Conservation (phyloP, 345 rosid species). For the Brassica juncea region DNA sequence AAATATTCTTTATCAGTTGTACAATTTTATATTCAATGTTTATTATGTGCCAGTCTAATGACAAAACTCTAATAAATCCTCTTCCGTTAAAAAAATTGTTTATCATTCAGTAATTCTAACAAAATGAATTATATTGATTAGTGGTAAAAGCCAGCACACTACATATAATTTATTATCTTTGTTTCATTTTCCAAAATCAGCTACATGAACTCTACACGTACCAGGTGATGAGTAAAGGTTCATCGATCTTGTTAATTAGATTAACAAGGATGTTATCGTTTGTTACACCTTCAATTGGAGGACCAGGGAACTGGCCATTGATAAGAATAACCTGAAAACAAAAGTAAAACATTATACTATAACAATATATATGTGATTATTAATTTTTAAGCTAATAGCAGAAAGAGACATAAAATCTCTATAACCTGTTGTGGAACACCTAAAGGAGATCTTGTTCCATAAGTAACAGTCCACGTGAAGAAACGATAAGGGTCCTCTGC, state of each 20-base stretch:
- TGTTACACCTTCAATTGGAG: conserved; percentile 61
- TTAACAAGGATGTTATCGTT: conserved; percentile 69
- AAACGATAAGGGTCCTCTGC: conserved; percentile 61
- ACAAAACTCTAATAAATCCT: not conserved
- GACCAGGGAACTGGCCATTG: conserved; percentile 80
- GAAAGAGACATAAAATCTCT: not conserved
- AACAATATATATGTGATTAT: not conserved
- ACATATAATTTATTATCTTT: not conserved
- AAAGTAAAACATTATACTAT: not conserved
- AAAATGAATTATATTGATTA: not conserved
- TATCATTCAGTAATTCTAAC: not conserved
- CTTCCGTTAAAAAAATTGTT: not conserved
- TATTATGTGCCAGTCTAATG: not conserved
- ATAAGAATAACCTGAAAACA: conserved; percentile 63
- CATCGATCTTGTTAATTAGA: conserved; percentile 66
- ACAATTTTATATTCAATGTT: not conserved
- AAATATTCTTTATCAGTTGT: not conserved
- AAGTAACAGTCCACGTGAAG: conserved; percentile 62
- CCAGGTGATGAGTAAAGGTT: conserved; percentile 80
- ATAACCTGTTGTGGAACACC: conserved; percentile 46
- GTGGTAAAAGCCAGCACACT: not conserved
- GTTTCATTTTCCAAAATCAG: not conserved
- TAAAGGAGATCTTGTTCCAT: conserved; percentile 58
- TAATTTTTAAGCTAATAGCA: not conserved
- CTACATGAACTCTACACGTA: conserved; percentile 23